Evolutionary conservation across 352 stramenopile genomes (phyloP).

Genomic region (Globisporangium parvum): DNA sequence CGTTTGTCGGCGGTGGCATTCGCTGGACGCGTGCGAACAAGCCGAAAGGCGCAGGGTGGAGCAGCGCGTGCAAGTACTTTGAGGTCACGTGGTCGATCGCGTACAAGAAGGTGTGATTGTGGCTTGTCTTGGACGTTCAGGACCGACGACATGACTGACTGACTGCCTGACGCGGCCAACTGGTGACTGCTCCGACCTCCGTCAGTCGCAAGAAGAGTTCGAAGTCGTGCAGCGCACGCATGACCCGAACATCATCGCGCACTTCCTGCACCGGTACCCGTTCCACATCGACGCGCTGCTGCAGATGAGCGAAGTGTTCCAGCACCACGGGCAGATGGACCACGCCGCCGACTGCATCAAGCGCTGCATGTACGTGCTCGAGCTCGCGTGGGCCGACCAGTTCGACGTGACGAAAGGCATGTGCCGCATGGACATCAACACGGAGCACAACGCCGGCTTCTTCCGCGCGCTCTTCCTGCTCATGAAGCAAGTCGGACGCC

Average conservation of each 20-base stretch:
- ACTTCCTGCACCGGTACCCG: conserved; percentile 78
- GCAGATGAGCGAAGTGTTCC: conserved; percentile 85
- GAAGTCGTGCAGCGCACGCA: conserved; percentile 74
- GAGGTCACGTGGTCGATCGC: conserved; percentile 83
- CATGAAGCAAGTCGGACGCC: conserved; percentile 79
- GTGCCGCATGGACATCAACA: conserved; percentile 76
- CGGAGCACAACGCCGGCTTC: conserved; percentile 73
- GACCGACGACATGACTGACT: too few species aligned
- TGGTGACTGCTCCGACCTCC: neutral
- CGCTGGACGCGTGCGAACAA: conserved; percentile 82
- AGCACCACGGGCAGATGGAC: conserved; percentile 86
- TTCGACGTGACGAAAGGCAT: conserved; percentile 79
- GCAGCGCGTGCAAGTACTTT: conserved; percentile 69
- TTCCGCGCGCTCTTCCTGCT: conserved; percentile 74
- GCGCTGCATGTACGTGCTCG: conserved; percentile 76
- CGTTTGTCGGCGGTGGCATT: conserved; percentile 81
- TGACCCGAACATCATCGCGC: conserved; percentile 74
- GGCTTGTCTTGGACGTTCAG: neutral
- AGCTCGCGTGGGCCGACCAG: conserved; percentile 78
- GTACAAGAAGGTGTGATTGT: conserved; percentile 73
- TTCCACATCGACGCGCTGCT: conserved; percentile 83
- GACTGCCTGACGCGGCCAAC: too few species aligned
- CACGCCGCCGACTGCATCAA: conserved; percentile 82
- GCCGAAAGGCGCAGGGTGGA: conserved; percentile 57
- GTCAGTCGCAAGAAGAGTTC: conserved; percentile 75